Evolutionary conservation across 2,329 filamentous ascomycete species (phyloP), one percentile per base, ranked within the genome.

Genomic region (Purpureocillium lavendulum): DNA sequence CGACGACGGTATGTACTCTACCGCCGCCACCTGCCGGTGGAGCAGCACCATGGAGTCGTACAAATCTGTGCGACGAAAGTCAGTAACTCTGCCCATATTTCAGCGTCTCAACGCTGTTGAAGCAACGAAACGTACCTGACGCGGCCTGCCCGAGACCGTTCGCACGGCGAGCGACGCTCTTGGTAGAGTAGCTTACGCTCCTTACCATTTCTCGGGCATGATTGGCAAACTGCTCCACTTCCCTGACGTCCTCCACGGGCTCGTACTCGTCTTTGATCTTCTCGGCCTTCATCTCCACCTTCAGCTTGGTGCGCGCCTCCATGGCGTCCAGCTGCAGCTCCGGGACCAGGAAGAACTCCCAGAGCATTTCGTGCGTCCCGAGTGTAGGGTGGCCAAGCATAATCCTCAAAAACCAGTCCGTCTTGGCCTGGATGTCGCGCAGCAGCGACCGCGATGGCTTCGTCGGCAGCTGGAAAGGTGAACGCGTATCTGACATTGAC

Each of bases 291-390:
- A 83, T 79, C 57, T 89, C 83, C 4, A 87, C 85, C 62, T 98
- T 98, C 45, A 88, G 78, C 40, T 80, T 80, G 46, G 86, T 94
- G 36, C 92, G 79, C 58, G 94, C 83, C 39, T 86, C 83, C 73
- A 97, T 90, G 77, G 89, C 87, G 15, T 87, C 80, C 0, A 86
- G 75, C 56, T 95, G 87, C 36, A 98, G 78, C 50, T 98, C 92
- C 2, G 92, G 92, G 11, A 98, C 89, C 1, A 98, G 73, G 62
- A 98, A 95, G 64, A 98, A 98, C 53, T 98, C 92, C 94, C 92
- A 98, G 2, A 98, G 73, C 58, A 97, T 87, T 65, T 98, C 92
- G 55, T 98, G 94, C 1, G 87, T 95, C 1, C 87, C 77, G 56
- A 98, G 96, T 0, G 92, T 97, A 4, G 90, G 84, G 55, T 98